Conservation (phyloP, 495 filamentous ascomycete species). For the Hypoxylon fuscum region DNA sequence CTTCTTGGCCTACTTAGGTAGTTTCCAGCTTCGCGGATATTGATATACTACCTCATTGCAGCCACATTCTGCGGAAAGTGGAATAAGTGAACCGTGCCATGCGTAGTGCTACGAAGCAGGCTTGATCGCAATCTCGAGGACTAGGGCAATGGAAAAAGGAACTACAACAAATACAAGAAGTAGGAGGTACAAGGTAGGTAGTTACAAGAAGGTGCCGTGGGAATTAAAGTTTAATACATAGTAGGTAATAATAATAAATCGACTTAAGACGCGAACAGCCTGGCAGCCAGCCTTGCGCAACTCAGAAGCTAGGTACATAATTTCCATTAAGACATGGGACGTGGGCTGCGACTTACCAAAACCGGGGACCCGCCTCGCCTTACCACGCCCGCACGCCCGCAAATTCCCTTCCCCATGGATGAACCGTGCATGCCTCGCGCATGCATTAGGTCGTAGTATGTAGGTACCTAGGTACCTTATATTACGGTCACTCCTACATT, state of each 20-base stretch:
- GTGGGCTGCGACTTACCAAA: constrained; percentile 7
- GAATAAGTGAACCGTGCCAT: constrained; percentile 27
- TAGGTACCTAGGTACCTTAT: not conserved
- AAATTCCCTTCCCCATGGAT: not conserved
- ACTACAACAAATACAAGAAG: not conserved
- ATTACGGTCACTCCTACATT: too few species aligned
- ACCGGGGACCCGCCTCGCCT: constrained; percentile 24
- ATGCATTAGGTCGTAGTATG: not conserved
- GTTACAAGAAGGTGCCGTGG: not conserved
- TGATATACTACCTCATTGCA: constrained; percentile 32
- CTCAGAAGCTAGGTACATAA: constrained; percentile 24
- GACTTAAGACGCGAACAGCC: constrained; percentile 33
- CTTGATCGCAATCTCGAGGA: not conserved
- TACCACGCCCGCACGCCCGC: constrained; percentile 4
- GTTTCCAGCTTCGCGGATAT: constrained; percentile 20
- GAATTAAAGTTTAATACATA: constrained; percentile 12
- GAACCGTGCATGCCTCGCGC: not conserved
- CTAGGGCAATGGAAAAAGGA: not conserved
- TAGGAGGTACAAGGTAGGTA: not conserved
- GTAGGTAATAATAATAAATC: too few species aligned
- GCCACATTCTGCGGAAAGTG: constrained; percentile 18
- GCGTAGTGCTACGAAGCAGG: constrained; percentile 3
- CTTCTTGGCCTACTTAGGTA: constrained; percentile 2
- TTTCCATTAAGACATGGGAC: constrained; percentile 19
- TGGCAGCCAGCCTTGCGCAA: constrained; percentile 36